phyloP scores from a whole-genome alignment of 768 basidiomycete species.

The Tulasnella sp. region DNA sequence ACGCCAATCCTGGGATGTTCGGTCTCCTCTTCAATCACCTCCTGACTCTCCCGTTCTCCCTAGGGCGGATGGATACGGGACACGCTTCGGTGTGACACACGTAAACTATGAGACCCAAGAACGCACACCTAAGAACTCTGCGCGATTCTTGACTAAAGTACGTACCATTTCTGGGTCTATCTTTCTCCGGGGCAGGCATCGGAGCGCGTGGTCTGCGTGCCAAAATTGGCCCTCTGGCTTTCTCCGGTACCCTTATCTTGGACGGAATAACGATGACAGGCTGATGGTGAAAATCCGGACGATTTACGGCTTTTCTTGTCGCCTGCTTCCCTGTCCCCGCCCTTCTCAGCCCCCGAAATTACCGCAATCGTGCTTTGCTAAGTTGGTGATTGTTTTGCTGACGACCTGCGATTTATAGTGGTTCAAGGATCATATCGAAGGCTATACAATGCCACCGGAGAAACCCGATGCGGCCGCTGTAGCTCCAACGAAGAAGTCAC shows the following conservation, averaged over 20 bases:
- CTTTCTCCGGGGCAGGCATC: too few relatives aligned
- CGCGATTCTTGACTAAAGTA: slow-evolving; percentile 44
- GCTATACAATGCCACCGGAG: not conserved
- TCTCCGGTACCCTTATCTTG: too few relatives aligned
- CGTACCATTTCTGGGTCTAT: too few relatives aligned
- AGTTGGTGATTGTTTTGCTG: too few relatives aligned
- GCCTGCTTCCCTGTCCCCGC: too few relatives aligned
- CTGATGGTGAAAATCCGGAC: too few relatives aligned
- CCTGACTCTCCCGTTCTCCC: not conserved
- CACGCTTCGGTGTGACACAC: slow-evolving; percentile 59
- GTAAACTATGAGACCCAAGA: slow-evolving; percentile 59
- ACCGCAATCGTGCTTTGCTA: too few relatives aligned
- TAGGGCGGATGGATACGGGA: slow-evolving; percentile 53
- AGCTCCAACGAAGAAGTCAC: not conserved
- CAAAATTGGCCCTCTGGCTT: too few relatives aligned
- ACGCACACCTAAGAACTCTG: slow-evolving; percentile 52
- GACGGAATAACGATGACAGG: too few relatives aligned
- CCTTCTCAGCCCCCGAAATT: too few relatives aligned
- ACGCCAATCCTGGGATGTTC: not conserved
- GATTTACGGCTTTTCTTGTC: too few relatives aligned
- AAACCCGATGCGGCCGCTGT: slow-evolving; percentile 1
- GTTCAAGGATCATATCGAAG: slow-evolving; percentile 6
- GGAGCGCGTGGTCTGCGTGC: too few relatives aligned
- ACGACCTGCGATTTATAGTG: not conserved
- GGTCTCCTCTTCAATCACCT: not conserved